Base-by-base conservation (phyloP, 805 yeast species). In the Metschnikowia continentalis region DNA sequence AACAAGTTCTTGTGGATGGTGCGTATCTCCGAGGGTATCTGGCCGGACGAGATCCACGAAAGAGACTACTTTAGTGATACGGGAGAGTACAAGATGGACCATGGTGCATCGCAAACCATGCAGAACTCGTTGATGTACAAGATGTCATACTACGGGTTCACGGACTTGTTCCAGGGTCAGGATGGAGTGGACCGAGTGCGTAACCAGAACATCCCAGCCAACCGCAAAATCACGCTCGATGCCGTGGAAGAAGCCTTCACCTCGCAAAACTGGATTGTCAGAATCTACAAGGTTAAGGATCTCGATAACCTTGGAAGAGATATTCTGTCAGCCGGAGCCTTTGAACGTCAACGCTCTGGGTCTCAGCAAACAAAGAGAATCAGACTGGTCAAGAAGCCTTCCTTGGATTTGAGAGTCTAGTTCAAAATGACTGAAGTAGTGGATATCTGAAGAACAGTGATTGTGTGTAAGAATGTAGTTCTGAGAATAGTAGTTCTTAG, bases 1-100 rank as follows among this genome's bases (percentile, higher is more conserved):
- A 94, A 94, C 76, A 94, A 94, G 72, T 94, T 90, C 72, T 71
- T 94, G 64, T 95, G 99, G 99, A 94, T 94, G 99, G 90, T 94
- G 30, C 82, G 99, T 69, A 94, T 94, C 59, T 81, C 97, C n/a
- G 96, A 94, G 71, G 99, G 99, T 49, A 89, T 94, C 53, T 94
- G 99, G 99, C 99, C 99, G 1, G 97, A 94, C n/a, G 98, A 94
- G 65, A 84, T 94, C 52, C 79, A 76, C 58, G 99, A 94, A 72
- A 76, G 94, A 56, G 80, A 83, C 57, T 94, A 74, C 72, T 94
- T 91, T 78, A 87, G 91, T 20, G 81, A 81, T 5, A 72, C 81
- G 49, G 97, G 98, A 54, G 97, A 90, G 68, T 94, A 90, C 68
- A 83, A 83, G 62, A 86, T 94, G 49, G 98, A 94, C 67, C 82